Conservation (phyloP, 1,284 basidiomycete genomes). For the Dichomitus squalens region DNA sequence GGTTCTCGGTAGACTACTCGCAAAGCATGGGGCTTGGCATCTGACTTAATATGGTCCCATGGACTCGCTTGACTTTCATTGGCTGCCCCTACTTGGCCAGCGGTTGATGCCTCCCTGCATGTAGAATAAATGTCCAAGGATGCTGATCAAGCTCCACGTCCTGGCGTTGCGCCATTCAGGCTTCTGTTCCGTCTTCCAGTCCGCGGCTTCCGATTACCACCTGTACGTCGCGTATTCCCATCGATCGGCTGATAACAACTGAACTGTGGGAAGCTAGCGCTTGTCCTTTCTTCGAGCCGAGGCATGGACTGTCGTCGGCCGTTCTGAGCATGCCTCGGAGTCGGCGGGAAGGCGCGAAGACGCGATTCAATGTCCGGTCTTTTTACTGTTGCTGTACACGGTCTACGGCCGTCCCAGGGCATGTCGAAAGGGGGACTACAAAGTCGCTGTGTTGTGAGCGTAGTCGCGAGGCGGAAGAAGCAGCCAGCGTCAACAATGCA, state of each 20-base stretch:
- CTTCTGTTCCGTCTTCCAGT: conserved; percentile 18
- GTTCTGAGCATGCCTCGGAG: conserved; percentile 13
- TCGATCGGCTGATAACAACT: conserved; percentile 23
- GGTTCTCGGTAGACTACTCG: not conserved
- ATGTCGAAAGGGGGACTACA: conserved; percentile 8
- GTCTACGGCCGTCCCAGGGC: conserved; percentile 10
- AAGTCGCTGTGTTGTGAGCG: conserved; percentile 13
- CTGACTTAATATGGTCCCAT: not conserved
- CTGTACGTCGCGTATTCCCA: conserved; percentile 17
- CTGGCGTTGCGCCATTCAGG: conserved; percentile 17
- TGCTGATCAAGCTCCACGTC: conserved; percentile 14
- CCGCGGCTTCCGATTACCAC: conserved; percentile 24
- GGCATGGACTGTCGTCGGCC: conserved; percentile 6
- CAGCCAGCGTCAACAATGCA: conserved; percentile 12
- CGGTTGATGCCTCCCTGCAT: not conserved
- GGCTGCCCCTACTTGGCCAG: not conserved
- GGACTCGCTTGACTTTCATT: not conserved
- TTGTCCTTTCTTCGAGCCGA: conserved; percentile 8
- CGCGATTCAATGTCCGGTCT: conserved; percentile 15
- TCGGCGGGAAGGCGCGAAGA: conserved; percentile 19
- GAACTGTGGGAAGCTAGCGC: conserved; percentile 17
- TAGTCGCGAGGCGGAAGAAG: conserved; percentile 3
- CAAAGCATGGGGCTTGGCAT: not conserved
- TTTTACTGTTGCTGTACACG: conserved; percentile 4
- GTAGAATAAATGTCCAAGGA: not conserved